Evolutionary conservation across 202 grass and related monocot genomes (phyloP).

Genomic region (Digitaria exilis): DNA sequence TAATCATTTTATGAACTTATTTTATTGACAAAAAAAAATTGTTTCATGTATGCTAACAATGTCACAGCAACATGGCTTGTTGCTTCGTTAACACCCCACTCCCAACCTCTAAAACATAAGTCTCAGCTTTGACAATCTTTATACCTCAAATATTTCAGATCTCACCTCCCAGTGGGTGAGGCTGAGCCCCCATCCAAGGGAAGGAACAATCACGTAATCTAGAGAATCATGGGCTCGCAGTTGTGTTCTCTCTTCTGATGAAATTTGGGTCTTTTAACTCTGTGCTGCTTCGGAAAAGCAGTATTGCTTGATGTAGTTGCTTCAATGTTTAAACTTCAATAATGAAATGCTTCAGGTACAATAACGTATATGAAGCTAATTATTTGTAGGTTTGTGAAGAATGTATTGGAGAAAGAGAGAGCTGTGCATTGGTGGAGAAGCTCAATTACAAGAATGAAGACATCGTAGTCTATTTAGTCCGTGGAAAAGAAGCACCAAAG

Average conservation of each 20-base stretch:
- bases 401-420: conserved; percentile 97
- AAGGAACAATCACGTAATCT: background rate
- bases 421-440: conserved; percentile 78
- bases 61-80: background rate
- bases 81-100: too few species aligned
- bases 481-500: conserved; percentile 94
- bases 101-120: background rate
- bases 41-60: conserved; percentile 14
- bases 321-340: too few species aligned
- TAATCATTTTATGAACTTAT: conserved; percentile 3
- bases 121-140: conserved; percentile 15
- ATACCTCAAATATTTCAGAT: background rate
- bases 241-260: background rate
- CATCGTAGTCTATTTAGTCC: conserved; percentile 82
- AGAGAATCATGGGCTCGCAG: background rate
- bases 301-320: background rate
- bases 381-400: conserved; percentile 72
- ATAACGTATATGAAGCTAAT: background rate
- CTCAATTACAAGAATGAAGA: conserved; percentile 80
- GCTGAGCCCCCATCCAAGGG: background rate
- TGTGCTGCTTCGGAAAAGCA: conserved; percentile 7
- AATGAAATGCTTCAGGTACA: conserved; percentile 3
- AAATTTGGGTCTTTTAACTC: background rate
- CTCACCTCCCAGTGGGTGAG: background rate
- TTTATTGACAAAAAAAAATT: background rate